Evolutionary conservation across 2,329 filamentous ascomycete species (phyloP).

Genomic region (Phaeophleospora eucalypticola): DNA sequence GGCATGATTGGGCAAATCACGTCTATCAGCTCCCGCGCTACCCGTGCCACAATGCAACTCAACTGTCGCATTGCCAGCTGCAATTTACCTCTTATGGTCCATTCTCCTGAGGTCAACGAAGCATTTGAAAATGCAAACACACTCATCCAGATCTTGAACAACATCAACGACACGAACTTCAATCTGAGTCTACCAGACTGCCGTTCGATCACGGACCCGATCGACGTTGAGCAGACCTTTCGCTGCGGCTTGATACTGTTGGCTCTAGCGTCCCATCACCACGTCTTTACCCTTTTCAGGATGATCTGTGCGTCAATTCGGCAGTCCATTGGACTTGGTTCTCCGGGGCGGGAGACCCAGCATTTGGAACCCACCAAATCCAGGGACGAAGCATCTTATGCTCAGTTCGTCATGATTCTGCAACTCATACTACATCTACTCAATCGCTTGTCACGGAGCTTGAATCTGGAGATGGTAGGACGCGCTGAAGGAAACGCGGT

Average conservation of each 20-base stretch:
- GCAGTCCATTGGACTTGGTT: not conserved
- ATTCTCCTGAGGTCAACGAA: slow-evolving; percentile 1
- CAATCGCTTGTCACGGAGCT: not conserved
- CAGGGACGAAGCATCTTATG: not conserved
- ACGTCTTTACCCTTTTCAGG: not conserved
- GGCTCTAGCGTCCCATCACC: not conserved
- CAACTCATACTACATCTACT: slow-evolving; percentile 1
- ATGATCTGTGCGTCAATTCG: not conserved
- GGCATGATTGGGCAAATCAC: not conserved
- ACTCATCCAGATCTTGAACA: not conserved
- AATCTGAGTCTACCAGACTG: too few species aligned
- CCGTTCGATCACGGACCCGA: not conserved
- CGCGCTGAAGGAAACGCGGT: not conserved
- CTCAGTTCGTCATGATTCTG: slow-evolving; percentile 1
- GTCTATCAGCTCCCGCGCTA: not conserved
- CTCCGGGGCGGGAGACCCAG: not conserved
- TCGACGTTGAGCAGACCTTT: not conserved
- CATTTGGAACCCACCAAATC: not conserved
- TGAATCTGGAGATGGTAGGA: not conserved
- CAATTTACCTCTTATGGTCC: not conserved
- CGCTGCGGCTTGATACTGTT: not conserved
- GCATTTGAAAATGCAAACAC: not conserved
- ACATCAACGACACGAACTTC: too few species aligned
- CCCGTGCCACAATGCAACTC: not conserved
- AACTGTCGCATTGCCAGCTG: not conserved